These are phyloP conservation scores for Pyrenochaeta sp. DNA, from an alignment of 2,329 filamentous ascomycete species.

Conservation along the genomic window DNA sequence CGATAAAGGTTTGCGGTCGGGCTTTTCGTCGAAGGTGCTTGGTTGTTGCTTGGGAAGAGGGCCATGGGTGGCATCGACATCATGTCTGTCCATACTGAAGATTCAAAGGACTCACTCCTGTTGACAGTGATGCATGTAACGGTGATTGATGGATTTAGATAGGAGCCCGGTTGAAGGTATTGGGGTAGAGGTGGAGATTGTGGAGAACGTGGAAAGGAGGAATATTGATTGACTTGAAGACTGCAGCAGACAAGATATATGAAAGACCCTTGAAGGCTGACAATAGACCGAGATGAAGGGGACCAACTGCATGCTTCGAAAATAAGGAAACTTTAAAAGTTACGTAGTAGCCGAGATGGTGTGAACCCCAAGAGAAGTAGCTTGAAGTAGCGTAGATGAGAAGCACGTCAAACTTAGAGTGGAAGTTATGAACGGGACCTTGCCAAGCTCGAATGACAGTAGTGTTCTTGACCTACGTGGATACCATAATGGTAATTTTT, in stretches of 20 bases:
- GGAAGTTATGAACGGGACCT: conserved; percentile 12
- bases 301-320: no score
- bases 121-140: conserved; percentile 3
- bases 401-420: conserved; percentile 3
- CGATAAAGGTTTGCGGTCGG: conserved; percentile 20
- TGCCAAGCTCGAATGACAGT: conserved; percentile 12
- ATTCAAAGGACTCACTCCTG: conserved; percentile 18
- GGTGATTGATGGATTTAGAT: neutral
- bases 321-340: conserved; percentile 8
- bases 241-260: neutral
- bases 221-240: no score
- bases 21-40: conserved; percentile 16
- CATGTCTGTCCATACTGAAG: conserved; percentile 24
- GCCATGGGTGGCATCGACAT: conserved; percentile 16
- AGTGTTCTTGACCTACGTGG: conserved; percentile 18
- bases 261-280: conserved; percentile 1
- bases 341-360: conserved; percentile 17
- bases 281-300: conserved; percentile 7
- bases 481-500: conserved; percentile 21
- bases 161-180: neutral
- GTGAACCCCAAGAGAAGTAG: conserved; percentile 10
- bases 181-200: neutral
- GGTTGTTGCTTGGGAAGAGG: conserved; percentile 19
- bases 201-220: neutral
- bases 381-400: conserved; percentile 11